phyloP scores from a whole-genome alignment of 768 basidiomycete genomes.

The Agaricus subrufescens region DNA sequence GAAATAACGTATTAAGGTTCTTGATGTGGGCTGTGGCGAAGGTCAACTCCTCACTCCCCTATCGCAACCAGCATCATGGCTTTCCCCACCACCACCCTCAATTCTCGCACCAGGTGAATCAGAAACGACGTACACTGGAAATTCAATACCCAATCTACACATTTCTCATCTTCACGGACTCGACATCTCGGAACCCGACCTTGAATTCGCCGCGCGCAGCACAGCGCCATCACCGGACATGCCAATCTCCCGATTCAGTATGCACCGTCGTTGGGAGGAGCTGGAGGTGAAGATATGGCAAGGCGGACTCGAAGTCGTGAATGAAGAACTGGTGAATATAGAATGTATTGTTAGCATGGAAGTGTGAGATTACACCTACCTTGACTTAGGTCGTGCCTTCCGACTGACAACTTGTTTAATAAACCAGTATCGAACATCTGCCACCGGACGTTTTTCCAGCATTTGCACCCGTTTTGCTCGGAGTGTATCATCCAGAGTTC shows the following conservation, averaged over 20 bases:
- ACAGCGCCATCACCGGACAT: conserved; percentile 34
- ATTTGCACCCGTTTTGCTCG: conserved; percentile 71
- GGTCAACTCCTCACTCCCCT: conserved; percentile 69
- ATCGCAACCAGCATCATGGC: conserved; percentile 72
- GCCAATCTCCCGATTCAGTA: conserved; percentile 14
- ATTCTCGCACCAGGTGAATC: conserved; percentile 25
- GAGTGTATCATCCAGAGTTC: conserved; percentile 68
- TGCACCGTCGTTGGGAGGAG: conserved; percentile 60
- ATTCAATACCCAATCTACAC: conserved; percentile 56
- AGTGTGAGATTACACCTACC: conserved; percentile 51
- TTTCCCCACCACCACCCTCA: conserved; percentile 35
- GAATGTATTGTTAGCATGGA: conserved; percentile 78
- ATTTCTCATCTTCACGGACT: conserved; percentile 57
- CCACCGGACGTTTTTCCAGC: conserved; percentile 48
- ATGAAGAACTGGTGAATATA: conserved; percentile 56
- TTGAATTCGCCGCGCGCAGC: conserved; percentile 47
- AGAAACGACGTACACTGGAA: conserved; percentile 26
- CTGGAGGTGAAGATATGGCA: conserved; percentile 66
- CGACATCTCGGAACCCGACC: conserved; percentile 52
- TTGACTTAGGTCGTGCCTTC: not conserved
- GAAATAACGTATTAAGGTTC: conserved; percentile 38
- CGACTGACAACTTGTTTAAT: not conserved
- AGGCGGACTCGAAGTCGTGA: conserved; percentile 66
- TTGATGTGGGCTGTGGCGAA: conserved; percentile 85
- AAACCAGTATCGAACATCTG: conserved; percentile 74